phyloP scores from a whole-genome alignment of 768 basidiomycete genomes.

The Lentinula aciculospora region DNA sequence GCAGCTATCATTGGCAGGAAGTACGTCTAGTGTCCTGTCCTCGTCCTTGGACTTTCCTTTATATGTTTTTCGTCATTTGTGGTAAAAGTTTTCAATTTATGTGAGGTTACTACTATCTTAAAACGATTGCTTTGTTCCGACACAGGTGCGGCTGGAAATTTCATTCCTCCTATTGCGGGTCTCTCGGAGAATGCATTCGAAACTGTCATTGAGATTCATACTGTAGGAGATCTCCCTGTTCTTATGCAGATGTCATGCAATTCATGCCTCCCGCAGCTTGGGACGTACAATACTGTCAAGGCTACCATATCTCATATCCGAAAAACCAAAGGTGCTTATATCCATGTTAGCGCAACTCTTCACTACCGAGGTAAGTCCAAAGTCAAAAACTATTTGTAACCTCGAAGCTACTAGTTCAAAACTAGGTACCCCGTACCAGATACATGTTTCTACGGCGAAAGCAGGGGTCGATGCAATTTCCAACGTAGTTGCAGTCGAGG shows the following conservation, averaged over 20 bases:
- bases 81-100: conserved; percentile 39
- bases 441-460: conserved; percentile 92
- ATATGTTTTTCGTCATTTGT: conserved; percentile 92
- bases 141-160: conserved; percentile 92
- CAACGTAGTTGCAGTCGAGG: conserved; percentile 83
- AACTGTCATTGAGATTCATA: conserved; percentile 93
- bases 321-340: conserved; percentile 70
- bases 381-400: conserved; percentile 8
- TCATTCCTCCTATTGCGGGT: conserved; percentile 78
- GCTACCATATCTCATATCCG: conserved; percentile 78
- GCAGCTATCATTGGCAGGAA: conserved; percentile 85
- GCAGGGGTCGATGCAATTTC: conserved; percentile 90
- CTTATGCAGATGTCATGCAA: background rate
- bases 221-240: conserved; percentile 38
- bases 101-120: background rate
- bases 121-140: background rate
- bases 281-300: conserved; percentile 93
- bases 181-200: conserved; percentile 88
- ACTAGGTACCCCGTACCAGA: conserved; percentile 77
- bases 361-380: conserved; percentile 64
- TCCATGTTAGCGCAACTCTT: conserved; percentile 85
- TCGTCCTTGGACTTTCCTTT: conserved; percentile 43
- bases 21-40: conserved; percentile 34
- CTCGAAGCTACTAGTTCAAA: background rate
- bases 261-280: conserved; percentile 45